phyloP scores from a whole-genome alignment of 2,329 filamentous ascomycete species.

The Fusarium nematophilum region DNA sequence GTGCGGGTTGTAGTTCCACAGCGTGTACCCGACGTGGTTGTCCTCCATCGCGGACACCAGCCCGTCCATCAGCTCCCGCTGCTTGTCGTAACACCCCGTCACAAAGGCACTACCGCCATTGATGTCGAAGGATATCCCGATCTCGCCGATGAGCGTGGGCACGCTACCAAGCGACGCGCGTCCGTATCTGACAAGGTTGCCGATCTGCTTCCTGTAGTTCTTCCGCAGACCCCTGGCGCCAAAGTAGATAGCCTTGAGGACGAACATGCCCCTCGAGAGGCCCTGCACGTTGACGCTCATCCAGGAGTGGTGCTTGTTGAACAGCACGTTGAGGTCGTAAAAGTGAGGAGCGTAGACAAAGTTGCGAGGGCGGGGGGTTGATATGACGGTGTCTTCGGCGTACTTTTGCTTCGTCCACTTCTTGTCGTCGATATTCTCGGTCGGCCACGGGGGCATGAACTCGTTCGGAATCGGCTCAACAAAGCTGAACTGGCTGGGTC shows the following conservation, averaged over 20 bases:
- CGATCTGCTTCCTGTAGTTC: constrained; percentile 54
- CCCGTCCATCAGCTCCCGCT: constrained; percentile 53
- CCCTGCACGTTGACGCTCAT: constrained; percentile 57
- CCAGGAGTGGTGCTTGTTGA: constrained; percentile 49
- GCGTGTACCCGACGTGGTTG: constrained; percentile 50
- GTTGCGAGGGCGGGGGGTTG: constrained; percentile 43
- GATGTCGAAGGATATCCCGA: constrained; percentile 56
- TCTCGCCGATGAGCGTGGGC: constrained; percentile 54
- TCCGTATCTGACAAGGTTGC: constrained; percentile 50
- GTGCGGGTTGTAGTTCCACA: constrained; percentile 56
- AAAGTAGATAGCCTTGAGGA: constrained; percentile 55
- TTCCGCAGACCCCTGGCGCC: constrained; percentile 50
- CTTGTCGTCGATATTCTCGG: constrained; percentile 18
- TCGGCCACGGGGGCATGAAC: constrained; percentile 53
- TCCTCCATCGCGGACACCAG: constrained; percentile 56
- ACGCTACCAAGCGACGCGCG: constrained; percentile 47
- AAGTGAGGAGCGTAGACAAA: constrained; percentile 57
- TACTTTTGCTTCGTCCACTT: constrained; percentile 36
- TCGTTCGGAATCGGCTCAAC: constrained; percentile 56
- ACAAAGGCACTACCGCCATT: constrained; percentile 50
- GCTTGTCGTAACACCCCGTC: constrained; percentile 53
- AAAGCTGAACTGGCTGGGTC: constrained; percentile 48
- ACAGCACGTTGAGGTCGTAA: constrained; percentile 56
- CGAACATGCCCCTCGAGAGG: constrained; percentile 53
- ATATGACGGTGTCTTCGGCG: constrained; percentile 44